Evolutionary conservation across 148 eudicot genomes (phyloP), one percentile per base, ranked within the genome.

Genomic region (Hydrangea macrophylla): DNA sequence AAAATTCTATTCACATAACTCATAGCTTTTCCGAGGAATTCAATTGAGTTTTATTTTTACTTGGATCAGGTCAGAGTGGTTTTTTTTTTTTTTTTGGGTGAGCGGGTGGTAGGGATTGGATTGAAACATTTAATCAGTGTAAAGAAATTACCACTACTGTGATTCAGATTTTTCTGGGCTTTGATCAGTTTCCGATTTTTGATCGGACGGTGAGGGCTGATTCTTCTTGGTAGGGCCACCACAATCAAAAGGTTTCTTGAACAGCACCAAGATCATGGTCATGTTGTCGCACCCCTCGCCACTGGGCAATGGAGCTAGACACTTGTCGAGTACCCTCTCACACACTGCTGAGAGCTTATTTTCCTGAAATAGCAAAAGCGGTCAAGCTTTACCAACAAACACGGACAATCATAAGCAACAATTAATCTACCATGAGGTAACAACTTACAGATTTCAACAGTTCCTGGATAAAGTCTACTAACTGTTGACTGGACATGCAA

Each of bases 281-380:
- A 90, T 90, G 78, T 90, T 90, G 73, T 90, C 96, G 26, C 92
- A 87, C 33, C 96, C 96, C 40, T 78, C 84, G 3, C 85, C 88
- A 6, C 88, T 88, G 24, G 81, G 76, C 9, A 80, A 42, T 53
- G 92, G 92, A 2, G 90, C 86, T 76, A 90, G 35, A 50, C 92
- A 88, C 65, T 58, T 71, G 58, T 90, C 93, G 28, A 90, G 55
- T 13, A 78, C 82, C 69, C 31, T 81, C 66, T 82, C 90, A 26
- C 92, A 85, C 59, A 88, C 77, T 20, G 66, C 67, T 17, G 93
- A 88, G 60, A 90, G 87, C 76, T 81, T 90, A 36, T 60, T 78
- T 60, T 84, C 85, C 96, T 90, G 83, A 67, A 73, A n/a, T n/a
- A n/a, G n/a, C n/a, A n/a, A n/a, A n/a, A n/a, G n/a, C n/a, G n/a